Base-by-base conservation (phyloP, 352 stramenopile genomes). In the Globisporangium splendens region DNA sequence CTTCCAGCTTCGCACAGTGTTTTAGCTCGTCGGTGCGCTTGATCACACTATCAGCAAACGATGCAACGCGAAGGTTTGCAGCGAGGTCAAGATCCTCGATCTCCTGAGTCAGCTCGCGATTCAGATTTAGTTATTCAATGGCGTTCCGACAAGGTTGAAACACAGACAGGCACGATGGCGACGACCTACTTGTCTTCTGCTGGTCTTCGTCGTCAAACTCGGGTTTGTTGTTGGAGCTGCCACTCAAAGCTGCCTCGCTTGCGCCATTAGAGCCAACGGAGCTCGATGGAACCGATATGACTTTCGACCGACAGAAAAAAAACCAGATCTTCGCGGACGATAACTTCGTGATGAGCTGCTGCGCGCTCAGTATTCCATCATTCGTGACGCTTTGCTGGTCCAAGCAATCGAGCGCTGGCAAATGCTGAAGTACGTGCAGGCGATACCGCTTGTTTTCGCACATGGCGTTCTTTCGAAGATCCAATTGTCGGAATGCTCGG, bases 31-130 rank as follows among this genome's bases (percentile, higher is more conserved):
- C 65, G 31, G 95, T 88, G 0, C 52, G 57, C 13, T 69, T 70
- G 18, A 96, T 77, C 7, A 78, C 66, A 46, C 95, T 96, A 62
- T 92, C 82, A 0, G 77, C 62, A 50, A 94, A 81, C 4, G 73
- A 88, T 0, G 75, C 65, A 5, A 86, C 61, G 0, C 79, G 83
- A 8, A 95, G 54, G 22, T 89, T 88, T 5, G 70, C 66, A 4
- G 85, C 69, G 7, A 68, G 59, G 1, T 76, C 69, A 10, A 95
- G 66, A 0, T 77, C 72, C 41, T 89, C 74, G 39, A 96, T 81
- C 13, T 54, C 53, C 4, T 48, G 50, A 15, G 95, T 72, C 12
- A 91, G 60, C 50, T 91, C 78, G 14, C 79, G 77, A 54, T 74
- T 82, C 15, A 96, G 35, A 1, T 64, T 50, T 13, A 96, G 47